Evolutionary conservation across 2,329 filamentous ascomycete genomes (phyloP).

Genomic region (Penicillium sp.): DNA sequence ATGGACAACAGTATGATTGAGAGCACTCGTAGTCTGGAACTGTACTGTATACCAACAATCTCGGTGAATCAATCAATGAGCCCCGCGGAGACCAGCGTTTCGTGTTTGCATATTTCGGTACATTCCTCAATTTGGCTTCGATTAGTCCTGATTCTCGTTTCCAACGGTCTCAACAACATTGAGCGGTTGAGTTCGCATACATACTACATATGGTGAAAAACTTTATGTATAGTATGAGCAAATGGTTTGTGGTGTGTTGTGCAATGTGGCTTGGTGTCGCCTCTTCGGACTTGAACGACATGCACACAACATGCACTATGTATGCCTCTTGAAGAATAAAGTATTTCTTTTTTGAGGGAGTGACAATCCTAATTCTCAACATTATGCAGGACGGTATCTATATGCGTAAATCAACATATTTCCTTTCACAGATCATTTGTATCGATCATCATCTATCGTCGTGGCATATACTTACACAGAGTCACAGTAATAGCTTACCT

Average conservation of each 20-base stretch:
- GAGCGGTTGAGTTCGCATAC: too few relatives aligned
- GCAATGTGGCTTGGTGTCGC: background rate
- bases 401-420: too few relatives aligned
- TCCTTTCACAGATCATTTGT: too few relatives aligned
- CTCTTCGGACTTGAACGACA: background rate
- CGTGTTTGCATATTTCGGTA: conserved; percentile 8
- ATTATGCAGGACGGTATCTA: too few relatives aligned
- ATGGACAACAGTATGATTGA: background rate
- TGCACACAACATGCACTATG: background rate
- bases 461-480: too few relatives aligned
- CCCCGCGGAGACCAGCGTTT: conserved; percentile 1
- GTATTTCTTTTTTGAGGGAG: background rate
- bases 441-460: too few relatives aligned
- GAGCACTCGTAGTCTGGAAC: background rate
- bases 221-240: background rate
- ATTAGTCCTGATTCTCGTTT: background rate
- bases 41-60: background rate
- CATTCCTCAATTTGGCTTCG: conserved; percentile 7
- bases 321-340: background rate
- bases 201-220: background rate
- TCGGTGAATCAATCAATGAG: conserved; percentile 1
- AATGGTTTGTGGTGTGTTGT: background rate
- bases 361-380: too few relatives aligned
- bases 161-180: background rate
- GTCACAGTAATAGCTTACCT: background rate